Evolutionary conservation across 495 filamentous ascomycete species (phyloP).

Genomic region (Aspergillus campestris): DNA sequence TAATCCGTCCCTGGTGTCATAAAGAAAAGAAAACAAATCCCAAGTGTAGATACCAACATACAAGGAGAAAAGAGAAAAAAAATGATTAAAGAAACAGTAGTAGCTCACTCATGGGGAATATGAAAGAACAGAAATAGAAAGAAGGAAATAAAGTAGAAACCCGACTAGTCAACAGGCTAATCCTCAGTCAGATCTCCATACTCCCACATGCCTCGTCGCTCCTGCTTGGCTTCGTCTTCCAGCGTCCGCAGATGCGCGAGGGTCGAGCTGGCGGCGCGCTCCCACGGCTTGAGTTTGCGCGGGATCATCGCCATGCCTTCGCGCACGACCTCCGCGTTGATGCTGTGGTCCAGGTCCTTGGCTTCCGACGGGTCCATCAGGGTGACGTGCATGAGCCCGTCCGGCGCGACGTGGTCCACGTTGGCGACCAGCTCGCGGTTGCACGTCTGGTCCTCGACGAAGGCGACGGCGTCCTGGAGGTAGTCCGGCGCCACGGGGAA

Average conservation of each 20-base stretch:
- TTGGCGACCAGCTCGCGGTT: conserved; percentile 75
- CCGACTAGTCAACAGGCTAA: conserved; percentile 28
- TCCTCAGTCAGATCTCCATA: conserved; percentile 94
- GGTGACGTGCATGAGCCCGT: conserved; percentile 74
- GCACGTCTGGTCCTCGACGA: conserved; percentile 57
- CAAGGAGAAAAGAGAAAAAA: too few species aligned
- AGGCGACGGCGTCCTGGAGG: conserved; percentile 63
- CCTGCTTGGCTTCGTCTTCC: conserved; percentile 66
- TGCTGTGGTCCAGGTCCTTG: conserved; percentile 59
- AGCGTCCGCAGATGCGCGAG: conserved; percentile 55
- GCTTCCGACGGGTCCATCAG: conserved; percentile 61
- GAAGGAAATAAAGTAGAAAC: background rate
- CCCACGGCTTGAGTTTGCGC: conserved; percentile 82
- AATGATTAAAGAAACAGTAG: too few species aligned
- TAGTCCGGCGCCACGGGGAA: conserved; percentile 75
- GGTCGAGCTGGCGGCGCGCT: conserved; percentile 62
- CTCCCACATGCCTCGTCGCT: conserved; percentile 87
- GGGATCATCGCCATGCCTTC: conserved; percentile 87
- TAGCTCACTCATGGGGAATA: too few species aligned
- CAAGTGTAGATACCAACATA: too few species aligned
- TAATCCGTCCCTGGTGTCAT: background rate
- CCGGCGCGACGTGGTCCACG: conserved; percentile 72
- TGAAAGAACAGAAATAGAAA: too few species aligned
- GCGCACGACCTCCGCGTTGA: conserved; percentile 76
- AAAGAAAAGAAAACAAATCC: background rate